Evolutionary conservation across 2,329 filamentous ascomycete genomes (phyloP), one percentile per base, ranked within the genome.

Genomic region (Alternaria alternata): DNA sequence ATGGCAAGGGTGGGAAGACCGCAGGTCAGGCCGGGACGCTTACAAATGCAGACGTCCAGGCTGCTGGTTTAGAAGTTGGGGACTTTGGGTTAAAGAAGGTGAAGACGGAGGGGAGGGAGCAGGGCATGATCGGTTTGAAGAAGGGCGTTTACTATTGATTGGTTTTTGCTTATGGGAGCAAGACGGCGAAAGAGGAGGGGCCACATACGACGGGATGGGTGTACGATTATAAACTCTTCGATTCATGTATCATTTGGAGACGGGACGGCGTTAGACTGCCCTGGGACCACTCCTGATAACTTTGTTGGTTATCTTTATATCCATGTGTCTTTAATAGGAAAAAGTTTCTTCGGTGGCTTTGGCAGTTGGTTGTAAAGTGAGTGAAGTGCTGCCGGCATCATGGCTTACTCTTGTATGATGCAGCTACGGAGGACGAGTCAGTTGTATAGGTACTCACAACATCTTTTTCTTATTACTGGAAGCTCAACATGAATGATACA

Each of bases 71-170:
- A 9, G 73, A 68, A 3, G 66, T 73, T 51, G 30, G 54, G 57
- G 66, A 71, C 30, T 55, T 59, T 8, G 57, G 68, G 48, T 62
- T 66, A 11, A 53, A 75, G 46, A 38, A 64, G 54, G 58, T 66
- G 5, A 59, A 68, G 49, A 52, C 73, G 12, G 53, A 63, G 26
- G 58, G 59, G 16, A 76, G 75, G 67, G 70, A 74, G 58, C 54
- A 75, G 18, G 75, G 75, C 0, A 51, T 77, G 65, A 76, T 77
- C 54, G 75, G 74, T 22, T 55, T 75, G 62, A 69, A 73, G 60
- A 75, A 76, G 55, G 61, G 61, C 12, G 51, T 66, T 44, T 75
- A 74, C 44, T 74, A 75, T 48, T 74, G 63, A 68, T 34, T 44
- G 22, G 12, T 14, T 18, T 18, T 30, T 32, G n/a, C 43, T 5